phyloP scores from a whole-genome alignment of 331 rosid species.

The Malus hybrid region DNA sequence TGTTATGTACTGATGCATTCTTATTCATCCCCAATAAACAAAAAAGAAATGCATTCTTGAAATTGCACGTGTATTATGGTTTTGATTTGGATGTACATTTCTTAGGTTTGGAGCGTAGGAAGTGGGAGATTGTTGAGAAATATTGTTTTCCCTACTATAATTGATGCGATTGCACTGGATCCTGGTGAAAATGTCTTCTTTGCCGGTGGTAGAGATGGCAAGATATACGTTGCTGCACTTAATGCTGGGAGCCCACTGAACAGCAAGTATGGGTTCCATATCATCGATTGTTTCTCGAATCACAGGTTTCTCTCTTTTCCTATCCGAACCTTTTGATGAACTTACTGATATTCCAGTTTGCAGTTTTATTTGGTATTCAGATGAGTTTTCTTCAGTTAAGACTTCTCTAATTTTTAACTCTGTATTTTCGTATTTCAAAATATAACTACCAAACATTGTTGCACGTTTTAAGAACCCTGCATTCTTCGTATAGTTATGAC shows the following conservation, averaged over 20 bases:
- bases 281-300: slow-evolving; percentile 43
- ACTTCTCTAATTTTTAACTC: background rate
- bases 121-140: slow-evolving; percentile 56
- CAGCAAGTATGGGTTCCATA: slow-evolving; percentile 44
- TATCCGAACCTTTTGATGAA: background rate
- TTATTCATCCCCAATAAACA: background rate
- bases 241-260: slow-evolving; percentile 36
- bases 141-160: slow-evolving; percentile 51
- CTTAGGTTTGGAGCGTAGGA: slow-evolving; percentile 83
- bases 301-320: slow-evolving; percentile 45
- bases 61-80: background rate
- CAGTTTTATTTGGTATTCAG: background rate
- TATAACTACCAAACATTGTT: background rate
- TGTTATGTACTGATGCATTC: background rate
- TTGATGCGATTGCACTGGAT: slow-evolving; percentile 53
- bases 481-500: background rate
- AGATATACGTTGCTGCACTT: slow-evolving; percentile 50
- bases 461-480: background rate
- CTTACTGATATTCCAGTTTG: background rate
- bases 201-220: slow-evolving; percentile 20
- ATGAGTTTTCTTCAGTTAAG: background rate
- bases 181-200: slow-evolving; percentile 25
- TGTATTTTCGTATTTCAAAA: background rate
- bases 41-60: background rate
- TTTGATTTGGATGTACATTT: slow-evolving; percentile 1